Evolutionary conservation across 2,329 filamentous ascomycete species (phyloP).

Genomic region (Calonectria multiphialidica): DNA sequence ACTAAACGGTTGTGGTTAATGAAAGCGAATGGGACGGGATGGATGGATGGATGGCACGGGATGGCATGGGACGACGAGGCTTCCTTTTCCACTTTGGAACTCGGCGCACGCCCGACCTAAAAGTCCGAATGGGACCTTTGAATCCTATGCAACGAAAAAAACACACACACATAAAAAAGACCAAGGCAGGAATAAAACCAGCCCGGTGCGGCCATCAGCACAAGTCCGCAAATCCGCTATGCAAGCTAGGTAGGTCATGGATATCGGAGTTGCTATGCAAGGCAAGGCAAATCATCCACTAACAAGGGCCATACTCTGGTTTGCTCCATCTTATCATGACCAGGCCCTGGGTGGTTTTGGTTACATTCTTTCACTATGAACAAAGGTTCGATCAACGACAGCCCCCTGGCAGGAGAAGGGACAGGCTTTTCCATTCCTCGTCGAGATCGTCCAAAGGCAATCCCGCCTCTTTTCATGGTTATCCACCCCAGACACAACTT

Average conservation of each 20-base stretch:
- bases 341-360: background rate
- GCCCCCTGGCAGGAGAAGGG: background rate
- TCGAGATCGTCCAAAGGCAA: background rate
- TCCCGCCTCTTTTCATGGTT: background rate
- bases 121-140: background rate
- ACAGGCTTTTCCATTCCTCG: background rate
- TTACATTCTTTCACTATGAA: background rate
- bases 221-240: background rate
- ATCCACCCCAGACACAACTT: background rate
- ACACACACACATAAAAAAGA: background rate
- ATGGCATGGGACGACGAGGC: background rate
- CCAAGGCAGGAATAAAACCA: background rate
- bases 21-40: background rate
- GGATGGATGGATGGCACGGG: constrained; percentile 13
- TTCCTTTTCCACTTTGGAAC: background rate
- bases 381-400: background rate
- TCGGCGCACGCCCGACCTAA: background rate
- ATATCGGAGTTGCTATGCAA: background rate
- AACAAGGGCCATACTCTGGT: background rate
- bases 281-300: background rate
- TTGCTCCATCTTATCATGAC: too few species aligned
- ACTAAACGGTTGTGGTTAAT: constrained; percentile 9
- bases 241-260: background rate
- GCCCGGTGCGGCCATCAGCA: background rate
- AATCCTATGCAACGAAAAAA: background rate